Evolutionary conservation across 2,329 filamentous ascomycete species (phyloP).

Genomic region (Xylogone sp.): DNA sequence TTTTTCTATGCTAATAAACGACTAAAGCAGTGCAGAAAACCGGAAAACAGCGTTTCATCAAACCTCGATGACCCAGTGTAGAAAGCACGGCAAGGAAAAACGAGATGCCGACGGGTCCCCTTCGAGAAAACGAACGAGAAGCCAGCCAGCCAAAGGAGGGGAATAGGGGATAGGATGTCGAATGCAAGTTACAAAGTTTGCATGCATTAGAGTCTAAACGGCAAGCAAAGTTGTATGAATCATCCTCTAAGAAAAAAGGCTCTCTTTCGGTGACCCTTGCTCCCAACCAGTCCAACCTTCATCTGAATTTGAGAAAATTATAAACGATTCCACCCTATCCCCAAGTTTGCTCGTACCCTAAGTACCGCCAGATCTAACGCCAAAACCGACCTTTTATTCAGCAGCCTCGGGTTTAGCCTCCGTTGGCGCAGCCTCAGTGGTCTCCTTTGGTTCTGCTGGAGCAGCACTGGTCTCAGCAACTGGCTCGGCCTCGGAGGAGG

Average conservation of each 20-base stretch:
- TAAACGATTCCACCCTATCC: constrained; percentile 23
- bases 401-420: constrained; percentile 26
- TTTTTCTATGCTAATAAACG: constrained; percentile 25
- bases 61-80: constrained; percentile 1
- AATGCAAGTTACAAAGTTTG: neutral
- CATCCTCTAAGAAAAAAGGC: constrained; percentile 21
- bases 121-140: neutral
- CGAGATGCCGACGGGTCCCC: neutral
- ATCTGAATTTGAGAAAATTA: constrained; percentile 24
- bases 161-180: neutral
- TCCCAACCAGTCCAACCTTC: constrained; percentile 14
- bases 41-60: constrained; percentile 10
- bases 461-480: constrained; percentile 55
- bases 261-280: constrained; percentile 15
- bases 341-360: constrained; percentile 20
- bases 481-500: constrained; percentile 94
- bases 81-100: neutral
- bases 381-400: constrained; percentile 26
- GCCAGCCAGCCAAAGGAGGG: neutral
- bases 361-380: constrained; percentile 28
- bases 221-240: constrained; percentile 25
- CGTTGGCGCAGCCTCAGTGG: constrained; percentile 45
- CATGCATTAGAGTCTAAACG: constrained; percentile 28
- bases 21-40: constrained; percentile 9
- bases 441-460: constrained; percentile 48